Conservation (phyloP, 1,284 basidiomycete genomes). For the Austropuccinia psidii region DNA sequence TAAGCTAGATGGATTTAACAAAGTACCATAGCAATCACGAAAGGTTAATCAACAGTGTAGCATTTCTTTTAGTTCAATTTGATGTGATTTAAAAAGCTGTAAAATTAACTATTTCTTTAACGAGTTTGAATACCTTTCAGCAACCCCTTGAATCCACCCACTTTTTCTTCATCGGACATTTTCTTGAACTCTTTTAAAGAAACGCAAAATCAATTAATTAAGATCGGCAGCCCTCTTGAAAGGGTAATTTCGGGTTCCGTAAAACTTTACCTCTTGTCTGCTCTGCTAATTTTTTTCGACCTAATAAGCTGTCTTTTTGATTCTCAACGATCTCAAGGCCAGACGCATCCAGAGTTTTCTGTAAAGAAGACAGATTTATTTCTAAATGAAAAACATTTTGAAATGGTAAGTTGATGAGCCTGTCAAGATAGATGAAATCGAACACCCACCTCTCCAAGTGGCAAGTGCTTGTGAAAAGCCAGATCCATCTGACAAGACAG, state of each 20-base stretch:
- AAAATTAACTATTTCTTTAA: neutral
- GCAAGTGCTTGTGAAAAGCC: slow-evolving; percentile 25
- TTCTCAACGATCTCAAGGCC: slow-evolving; percentile 93
- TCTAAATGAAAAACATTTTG: slow-evolving; percentile 52
- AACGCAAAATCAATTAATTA: neutral
- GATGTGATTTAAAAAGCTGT: neutral
- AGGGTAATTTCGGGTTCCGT: neutral
- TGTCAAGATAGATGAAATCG: neutral
- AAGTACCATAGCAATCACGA: neutral
- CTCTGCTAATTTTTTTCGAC: slow-evolving; percentile 85
- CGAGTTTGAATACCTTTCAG: slow-evolving; percentile 60
- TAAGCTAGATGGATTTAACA: slow-evolving; percentile 72
- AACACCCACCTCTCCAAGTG: slow-evolving; percentile 20
- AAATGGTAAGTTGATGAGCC: neutral
- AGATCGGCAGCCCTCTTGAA: neutral
- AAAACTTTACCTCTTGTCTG: slow-evolving; percentile 70
- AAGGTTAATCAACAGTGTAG: neutral
- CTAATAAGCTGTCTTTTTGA: slow-evolving; percentile 88
- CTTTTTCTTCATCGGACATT: slow-evolving; percentile 73
- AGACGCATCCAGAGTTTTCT: slow-evolving; percentile 79
- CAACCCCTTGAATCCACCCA: slow-evolving; percentile 71
- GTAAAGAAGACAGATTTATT: slow-evolving; percentile 79
- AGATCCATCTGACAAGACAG: slow-evolving; percentile 23
- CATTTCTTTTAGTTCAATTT: neutral
- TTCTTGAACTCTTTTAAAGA: slow-evolving; percentile 76